phyloP scores from a whole-genome alignment of 192 early-diverging fungal species.

The Rhizoclosmatium sp. region DNA sequence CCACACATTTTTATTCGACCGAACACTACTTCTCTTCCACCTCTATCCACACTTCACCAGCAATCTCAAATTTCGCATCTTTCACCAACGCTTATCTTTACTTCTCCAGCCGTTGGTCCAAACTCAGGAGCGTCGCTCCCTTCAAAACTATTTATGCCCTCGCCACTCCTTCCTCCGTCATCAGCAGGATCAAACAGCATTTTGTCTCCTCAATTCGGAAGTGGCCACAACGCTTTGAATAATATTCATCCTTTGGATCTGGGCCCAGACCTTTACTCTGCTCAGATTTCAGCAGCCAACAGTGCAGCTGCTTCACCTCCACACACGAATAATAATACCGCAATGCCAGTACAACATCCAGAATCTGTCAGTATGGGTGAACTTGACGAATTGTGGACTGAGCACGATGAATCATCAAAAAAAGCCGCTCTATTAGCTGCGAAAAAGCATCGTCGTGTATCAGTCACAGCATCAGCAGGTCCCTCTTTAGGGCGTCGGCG shows the following conservation, averaged over 20 bases:
- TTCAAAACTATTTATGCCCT: constrained; percentile 28
- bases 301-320: background rate
- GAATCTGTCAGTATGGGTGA: constrained; percentile 35
- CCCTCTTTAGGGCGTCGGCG: background rate
- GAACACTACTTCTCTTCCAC: constrained; percentile 33
- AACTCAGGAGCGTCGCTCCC: background rate
- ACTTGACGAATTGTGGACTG: constrained; percentile 29
- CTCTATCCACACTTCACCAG: constrained; percentile 29
- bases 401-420: constrained; percentile 21
- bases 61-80: constrained; percentile 25
- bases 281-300: background rate
- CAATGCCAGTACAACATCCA: constrained; percentile 17
- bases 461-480: background rate
- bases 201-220: constrained; percentile 27
- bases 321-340: background rate
- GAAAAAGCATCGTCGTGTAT: background rate
- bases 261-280: constrained; percentile 23
- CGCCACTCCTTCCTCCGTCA: constrained; percentile 32
- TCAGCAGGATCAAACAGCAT: background rate
- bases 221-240: background rate
- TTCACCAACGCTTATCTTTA: constrained; percentile 22
- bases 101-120: constrained; percentile 10
- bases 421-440: background rate
- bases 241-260: constrained; percentile 21
- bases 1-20: constrained; percentile 36